Conservation (phyloP, 2,329 filamentous ascomycete species). For the Beauveria medogensis region DNA sequence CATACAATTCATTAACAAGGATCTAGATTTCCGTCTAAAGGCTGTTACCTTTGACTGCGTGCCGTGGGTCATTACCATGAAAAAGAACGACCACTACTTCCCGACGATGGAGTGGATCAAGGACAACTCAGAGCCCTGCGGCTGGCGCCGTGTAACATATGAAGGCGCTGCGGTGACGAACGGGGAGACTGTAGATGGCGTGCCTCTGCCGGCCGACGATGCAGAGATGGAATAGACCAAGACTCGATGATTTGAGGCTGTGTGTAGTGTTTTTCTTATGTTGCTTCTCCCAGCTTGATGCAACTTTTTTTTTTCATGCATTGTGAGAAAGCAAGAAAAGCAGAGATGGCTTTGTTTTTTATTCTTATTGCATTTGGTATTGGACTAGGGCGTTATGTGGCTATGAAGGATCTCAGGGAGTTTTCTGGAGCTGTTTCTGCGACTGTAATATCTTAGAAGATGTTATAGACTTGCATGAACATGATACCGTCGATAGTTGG, state of each 20-base stretch:
- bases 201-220: constrained; percentile 33
- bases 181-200: constrained; percentile 47
- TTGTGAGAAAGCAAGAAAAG: not conserved
- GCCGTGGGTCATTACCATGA: constrained; percentile 99
- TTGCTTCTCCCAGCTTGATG: not conserved
- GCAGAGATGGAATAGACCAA: constrained; percentile 32
- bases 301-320: not conserved
- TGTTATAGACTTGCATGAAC: not conserved
- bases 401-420: constrained; percentile 26
- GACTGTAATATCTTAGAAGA: not conserved
- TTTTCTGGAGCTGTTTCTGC: constrained; percentile 26
- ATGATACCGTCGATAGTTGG: constrained; percentile 11
- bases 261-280: constrained; percentile 1
- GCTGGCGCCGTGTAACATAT: constrained; percentile 57
- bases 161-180: constrained; percentile 45
- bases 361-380: constrained; percentile 16
- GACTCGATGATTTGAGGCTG: not conserved
- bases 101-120: constrained; percentile 64
- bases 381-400: constrained; percentile 26
- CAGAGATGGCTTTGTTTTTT: not conserved
- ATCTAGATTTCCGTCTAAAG: constrained; percentile 78
- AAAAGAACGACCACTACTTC: constrained; percentile 98
- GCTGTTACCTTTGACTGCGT: constrained; percentile 99
- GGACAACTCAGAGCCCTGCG: constrained; percentile 48
- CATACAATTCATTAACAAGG: not conserved